A percentile compares a stretch with the other conserved stretches of the same genome.
phyloP scores from a whole-genome alignment of 2,329 filamentous ascomycete species.

The Cladosporium colombiae region DNA sequence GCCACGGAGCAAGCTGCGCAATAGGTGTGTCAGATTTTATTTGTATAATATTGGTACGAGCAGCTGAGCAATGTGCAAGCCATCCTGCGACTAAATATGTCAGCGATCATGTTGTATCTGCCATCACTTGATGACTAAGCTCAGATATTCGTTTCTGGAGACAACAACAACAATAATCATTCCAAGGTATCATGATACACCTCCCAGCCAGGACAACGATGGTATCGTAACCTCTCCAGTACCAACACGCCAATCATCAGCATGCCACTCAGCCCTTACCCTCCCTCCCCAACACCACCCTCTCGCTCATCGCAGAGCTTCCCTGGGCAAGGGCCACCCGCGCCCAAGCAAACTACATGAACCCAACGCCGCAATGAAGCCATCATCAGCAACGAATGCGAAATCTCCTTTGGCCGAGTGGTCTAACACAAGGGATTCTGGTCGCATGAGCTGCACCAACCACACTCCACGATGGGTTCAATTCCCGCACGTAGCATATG shows the following conservation, averaged over 20 bases:
- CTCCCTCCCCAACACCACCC: not conserved
- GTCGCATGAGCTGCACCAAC: not conserved
- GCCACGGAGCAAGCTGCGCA: not conserved
- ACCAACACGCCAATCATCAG: not conserved
- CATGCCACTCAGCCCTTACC: not conserved
- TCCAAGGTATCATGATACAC: not conserved
- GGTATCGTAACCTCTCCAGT: not conserved
- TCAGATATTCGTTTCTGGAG: not conserved
- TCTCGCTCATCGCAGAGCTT: not conserved
- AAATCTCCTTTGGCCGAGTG: not conserved
- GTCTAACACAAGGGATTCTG: not conserved
- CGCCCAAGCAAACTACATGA: not conserved
- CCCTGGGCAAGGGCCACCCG: not conserved
- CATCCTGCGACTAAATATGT: not conserved
- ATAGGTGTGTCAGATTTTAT: slow-evolving; percentile 1
- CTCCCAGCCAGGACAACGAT: not conserved
- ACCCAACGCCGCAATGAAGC: not conserved
- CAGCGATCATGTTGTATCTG: not conserved
- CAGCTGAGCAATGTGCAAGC: not conserved
- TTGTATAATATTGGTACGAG: not conserved
- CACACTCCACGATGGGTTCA: not conserved
- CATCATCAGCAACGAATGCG: not conserved
- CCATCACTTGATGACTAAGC: not conserved
- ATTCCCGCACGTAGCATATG: not conserved
- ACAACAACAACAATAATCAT: not conserved